phyloP scores from a whole-genome alignment of 2,329 filamentous ascomycete species.

The Colletotrichum scovillei region DNA sequence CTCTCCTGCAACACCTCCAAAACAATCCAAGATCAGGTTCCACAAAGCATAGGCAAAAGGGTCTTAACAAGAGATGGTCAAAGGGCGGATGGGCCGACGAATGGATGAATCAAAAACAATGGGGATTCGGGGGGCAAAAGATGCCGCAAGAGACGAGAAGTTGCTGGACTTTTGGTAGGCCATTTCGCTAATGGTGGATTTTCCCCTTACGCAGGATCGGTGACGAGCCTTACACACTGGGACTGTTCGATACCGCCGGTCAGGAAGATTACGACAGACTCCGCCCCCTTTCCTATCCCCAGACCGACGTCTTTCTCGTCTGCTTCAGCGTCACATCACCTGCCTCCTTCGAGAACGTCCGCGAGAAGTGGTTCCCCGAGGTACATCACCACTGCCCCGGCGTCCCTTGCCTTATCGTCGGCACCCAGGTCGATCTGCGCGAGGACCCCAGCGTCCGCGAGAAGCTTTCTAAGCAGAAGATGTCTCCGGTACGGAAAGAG shows the following conservation, averaged over 20 bases:
- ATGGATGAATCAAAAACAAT: not conserved
- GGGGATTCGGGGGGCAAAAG: not conserved
- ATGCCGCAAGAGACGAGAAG: not conserved
- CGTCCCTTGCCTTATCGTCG: constrained; percentile 96
- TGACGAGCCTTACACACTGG: constrained; percentile 97
- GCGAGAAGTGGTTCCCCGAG: constrained; percentile 99
- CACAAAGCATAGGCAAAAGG: not conserved
- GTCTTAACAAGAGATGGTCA: not conserved
- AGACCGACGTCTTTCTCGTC: constrained; percentile 98
- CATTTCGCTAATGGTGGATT: constrained; percentile 23
- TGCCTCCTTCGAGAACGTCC: constrained; percentile 98
- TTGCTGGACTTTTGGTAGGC: not conserved
- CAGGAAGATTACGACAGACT: constrained; percentile 99
- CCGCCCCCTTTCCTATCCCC: constrained; percentile 94
- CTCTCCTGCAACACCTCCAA: constrained; percentile 20
- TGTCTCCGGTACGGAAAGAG: constrained; percentile 90
- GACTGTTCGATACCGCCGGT: constrained; percentile 97
- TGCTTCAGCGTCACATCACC: constrained; percentile 99
- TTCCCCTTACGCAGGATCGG: constrained; percentile 80
- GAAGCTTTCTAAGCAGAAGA: constrained; percentile 95
- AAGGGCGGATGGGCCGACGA: not conserved
- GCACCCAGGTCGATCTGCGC: constrained; percentile 95
- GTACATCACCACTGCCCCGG: constrained; percentile 99
- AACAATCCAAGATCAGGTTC: not conserved
- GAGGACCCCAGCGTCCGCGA: constrained; percentile 89